These are phyloP conservation scores for Wallacemonas sp. DNA, from an alignment of 208 protist genomes.

Conservation along the genomic window DNA sequence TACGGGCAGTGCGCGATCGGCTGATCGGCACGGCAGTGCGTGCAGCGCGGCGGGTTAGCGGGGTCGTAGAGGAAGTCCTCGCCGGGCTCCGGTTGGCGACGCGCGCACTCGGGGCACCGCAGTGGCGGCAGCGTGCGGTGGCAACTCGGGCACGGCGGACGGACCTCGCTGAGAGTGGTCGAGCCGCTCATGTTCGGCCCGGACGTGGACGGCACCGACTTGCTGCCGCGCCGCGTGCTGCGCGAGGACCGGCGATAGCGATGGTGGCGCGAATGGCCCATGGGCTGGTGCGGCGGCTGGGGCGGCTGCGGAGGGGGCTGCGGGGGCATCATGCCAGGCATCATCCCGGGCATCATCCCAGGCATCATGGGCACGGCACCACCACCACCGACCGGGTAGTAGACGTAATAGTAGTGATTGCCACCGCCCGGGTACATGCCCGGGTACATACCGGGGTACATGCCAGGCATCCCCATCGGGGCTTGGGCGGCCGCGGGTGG, in stretches of 20 bases:
- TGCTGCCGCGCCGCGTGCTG: conserved; percentile 10
- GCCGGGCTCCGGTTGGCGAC: conserved; percentile 7
- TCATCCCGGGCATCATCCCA: conserved; percentile 9
- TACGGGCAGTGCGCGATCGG: conserved; percentile 16
- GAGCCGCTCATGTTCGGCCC: conserved; percentile 5
- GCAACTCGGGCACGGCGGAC: conserved; percentile 6
- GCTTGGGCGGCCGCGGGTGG: conserved; percentile 8
- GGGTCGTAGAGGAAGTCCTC: conserved; percentile 12
- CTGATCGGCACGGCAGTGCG: neutral
- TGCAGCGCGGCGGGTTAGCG: conserved; percentile 2
- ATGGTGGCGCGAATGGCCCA: conserved; percentile 8
- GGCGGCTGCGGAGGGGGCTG: neutral
- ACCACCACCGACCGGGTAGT: conserved; percentile 11
- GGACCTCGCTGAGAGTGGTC: conserved; percentile 3
- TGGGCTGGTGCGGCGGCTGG: neutral
- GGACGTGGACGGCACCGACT: neutral
- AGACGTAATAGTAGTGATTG: conserved; percentile 17
- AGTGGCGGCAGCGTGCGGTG: conserved; percentile 8
- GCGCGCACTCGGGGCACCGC: conserved; percentile 18
- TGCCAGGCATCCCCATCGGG: conserved; percentile 3
- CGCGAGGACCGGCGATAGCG: conserved; percentile 13
- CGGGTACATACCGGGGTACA: conserved; percentile 3
- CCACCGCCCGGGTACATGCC: conserved; percentile 1
- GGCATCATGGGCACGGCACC: too few species aligned
- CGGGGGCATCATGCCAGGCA: neutral